These are phyloP conservation scores for Adansonia madagascariensis DNA, from an alignment of 441 rosid genomes.

Conservation along the genomic window DNA sequence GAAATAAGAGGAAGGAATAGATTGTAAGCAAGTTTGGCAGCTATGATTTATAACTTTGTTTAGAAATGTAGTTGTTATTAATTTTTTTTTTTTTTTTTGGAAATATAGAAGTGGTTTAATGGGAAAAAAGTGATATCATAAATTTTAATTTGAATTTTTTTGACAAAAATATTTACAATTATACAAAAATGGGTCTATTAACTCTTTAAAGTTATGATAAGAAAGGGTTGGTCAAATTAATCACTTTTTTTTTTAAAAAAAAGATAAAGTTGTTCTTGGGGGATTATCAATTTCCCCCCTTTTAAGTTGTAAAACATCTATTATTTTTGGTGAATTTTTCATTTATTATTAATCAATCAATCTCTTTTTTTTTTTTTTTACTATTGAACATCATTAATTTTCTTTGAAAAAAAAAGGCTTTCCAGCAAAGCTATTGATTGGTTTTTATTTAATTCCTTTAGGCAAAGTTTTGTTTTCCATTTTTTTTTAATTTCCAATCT, in stretches of 20 bases:
- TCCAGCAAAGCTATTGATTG: not conserved
- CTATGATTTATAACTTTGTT: not conserved
- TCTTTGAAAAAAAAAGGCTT: not conserved
- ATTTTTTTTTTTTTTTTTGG: not conserved
- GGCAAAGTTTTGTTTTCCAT: not conserved
- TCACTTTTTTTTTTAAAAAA: not conserved
- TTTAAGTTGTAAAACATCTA: not conserved
- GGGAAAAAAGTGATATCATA: not conserved
- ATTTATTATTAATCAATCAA: not conserved
- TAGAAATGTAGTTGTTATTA: not conserved
- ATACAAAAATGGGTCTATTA: not conserved
- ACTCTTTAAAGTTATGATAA: not conserved
- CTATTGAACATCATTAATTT: not conserved
- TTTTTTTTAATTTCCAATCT: not conserved
- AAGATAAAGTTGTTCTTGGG: not conserved
- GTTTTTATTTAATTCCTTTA: not conserved
- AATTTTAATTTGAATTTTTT: not conserved
- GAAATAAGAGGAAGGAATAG: not conserved
- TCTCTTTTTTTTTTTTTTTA: not conserved
- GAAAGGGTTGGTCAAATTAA: not conserved
- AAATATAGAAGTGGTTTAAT: not conserved
- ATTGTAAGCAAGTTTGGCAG: not conserved
- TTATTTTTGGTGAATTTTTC: not conserved
- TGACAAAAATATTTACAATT: not conserved
- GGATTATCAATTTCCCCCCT: not conserved